Evolutionary conservation across 1,139 yeast genomes (phyloP), one percentile per base, ranked within the genome.

Genomic region (Debaryomyces fabryi): DNA sequence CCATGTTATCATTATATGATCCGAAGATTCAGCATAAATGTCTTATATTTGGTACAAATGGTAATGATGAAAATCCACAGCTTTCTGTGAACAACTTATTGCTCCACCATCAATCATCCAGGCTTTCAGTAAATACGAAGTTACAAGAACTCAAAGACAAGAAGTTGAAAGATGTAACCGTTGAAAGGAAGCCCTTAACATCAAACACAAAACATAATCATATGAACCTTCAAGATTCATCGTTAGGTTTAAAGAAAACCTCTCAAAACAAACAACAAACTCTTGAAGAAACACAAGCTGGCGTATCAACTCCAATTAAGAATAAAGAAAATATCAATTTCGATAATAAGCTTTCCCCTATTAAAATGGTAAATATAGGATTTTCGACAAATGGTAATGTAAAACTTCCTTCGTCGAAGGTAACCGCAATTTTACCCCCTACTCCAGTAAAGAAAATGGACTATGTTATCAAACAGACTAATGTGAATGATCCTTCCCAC

Each of bases 361-460:
- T 40, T 9, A 40, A 30, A 30, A 51, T 21, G 55, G 57, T 27
- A 46, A 60, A 52, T 52, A 61, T 56, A 6, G 85, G 85, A 1
- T 81, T 81, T 56, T 67, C 81, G 2, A 73, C 80, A 15, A 79
- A 72, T 56, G 85, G 85, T 12, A 66, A 71, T 47, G 62, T 81
- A 30, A 74, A 70, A 54, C 65, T 81, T 15, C 84, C 83, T 54
- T 72, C 66, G 0, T 72, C 85, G 24, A 68, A 73, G 49, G 74
- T 82, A 16, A 59, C 64, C 46, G 55, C 63, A 35, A 74, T 82
- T 46, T 64, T 82, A 6, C 91, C 93, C 1, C 81, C 86, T 5
- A 84, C 91, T 0, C 91, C 91, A 0, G 83, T 83, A 1, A 83
- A 79, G 60, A 83, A 81, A 54, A 78, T 83, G 78, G 86, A 82